phyloP scores from a whole-genome alignment of 73 alveolate genomes.

The Tetrahymena borealis region DNA sequence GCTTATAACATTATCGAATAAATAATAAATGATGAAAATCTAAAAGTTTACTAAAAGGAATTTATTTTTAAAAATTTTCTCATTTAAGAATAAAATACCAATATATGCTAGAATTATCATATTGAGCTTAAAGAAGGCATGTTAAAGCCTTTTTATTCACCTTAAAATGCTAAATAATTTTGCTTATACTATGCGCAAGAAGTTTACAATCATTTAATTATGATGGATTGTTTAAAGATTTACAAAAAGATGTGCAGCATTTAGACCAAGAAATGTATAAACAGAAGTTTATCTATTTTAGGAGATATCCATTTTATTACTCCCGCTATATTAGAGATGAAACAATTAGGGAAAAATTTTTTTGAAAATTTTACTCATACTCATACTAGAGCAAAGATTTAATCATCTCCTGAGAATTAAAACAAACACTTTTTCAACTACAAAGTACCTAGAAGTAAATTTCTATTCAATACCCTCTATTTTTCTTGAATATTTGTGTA shows the following conservation, averaged over 20 bases:
- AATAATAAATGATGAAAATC: neutral
- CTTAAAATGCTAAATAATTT: too few relatives aligned
- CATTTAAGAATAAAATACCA: neutral
- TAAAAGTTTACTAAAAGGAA: neutral
- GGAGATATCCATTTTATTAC: neutral
- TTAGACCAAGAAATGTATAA: neutral
- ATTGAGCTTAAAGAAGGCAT: too few relatives aligned
- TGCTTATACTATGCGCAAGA: neutral
- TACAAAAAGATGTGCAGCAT: neutral
- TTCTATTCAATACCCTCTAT: too few relatives aligned
- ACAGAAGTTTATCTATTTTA: neutral
- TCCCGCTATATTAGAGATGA: neutral
- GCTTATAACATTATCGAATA: too few relatives aligned
- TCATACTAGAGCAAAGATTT: neutral
- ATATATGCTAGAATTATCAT: neutral
- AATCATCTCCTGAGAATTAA: neutral
- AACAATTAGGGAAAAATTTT: neutral
- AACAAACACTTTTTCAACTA: neutral
- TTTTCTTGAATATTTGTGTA: too few relatives aligned
- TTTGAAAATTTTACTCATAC: neutral
- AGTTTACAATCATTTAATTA: neutral
- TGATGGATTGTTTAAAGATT: neutral
- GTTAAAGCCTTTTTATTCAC: too few relatives aligned
- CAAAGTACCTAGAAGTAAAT: neutral
- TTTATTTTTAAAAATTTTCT: neutral